Conservation (phyloP, 495 filamentous ascomycete genomes). For the Rostrohypoxylon terebratum region DNA sequence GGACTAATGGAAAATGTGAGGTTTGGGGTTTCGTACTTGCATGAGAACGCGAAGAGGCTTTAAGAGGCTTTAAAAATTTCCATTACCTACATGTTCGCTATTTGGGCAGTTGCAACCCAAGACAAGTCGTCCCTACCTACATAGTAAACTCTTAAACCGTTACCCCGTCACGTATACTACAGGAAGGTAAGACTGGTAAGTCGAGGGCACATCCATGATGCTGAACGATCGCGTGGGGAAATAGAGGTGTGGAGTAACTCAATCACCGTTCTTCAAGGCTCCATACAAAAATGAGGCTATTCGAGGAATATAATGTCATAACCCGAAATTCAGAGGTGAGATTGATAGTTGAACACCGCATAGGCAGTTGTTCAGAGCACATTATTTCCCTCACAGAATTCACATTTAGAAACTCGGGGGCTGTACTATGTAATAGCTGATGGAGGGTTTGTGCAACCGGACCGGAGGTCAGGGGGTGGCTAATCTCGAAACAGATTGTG, state of each 20-base stretch:
- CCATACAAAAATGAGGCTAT: background rate
- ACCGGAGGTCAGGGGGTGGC: constrained; percentile 1
- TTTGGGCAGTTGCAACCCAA: background rate
- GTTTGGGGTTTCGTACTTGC: background rate
- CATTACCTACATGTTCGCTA: background rate
- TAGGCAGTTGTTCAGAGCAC: background rate
- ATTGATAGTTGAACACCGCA: background rate
- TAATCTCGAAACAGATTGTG: background rate
- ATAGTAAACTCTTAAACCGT: background rate
- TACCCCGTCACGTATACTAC: too few species aligned
- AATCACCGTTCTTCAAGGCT: too few species aligned
- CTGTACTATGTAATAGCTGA: too few species aligned
- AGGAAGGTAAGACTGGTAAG: background rate
- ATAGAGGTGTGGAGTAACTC: too few species aligned
- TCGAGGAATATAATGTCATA: background rate
- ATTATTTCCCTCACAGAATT: background rate
- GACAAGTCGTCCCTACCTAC: background rate
- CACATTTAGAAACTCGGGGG: too few species aligned
- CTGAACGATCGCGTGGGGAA: too few species aligned
- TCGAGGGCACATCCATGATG: background rate
- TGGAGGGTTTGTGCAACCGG: background rate
- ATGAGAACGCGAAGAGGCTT: background rate
- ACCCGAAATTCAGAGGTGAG: background rate
- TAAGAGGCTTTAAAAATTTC: too few species aligned
- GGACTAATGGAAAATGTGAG: background rate